phyloP scores from a whole-genome alignment of 2,329 filamentous ascomycete genomes.

The Calcarisporium arbuscula region DNA sequence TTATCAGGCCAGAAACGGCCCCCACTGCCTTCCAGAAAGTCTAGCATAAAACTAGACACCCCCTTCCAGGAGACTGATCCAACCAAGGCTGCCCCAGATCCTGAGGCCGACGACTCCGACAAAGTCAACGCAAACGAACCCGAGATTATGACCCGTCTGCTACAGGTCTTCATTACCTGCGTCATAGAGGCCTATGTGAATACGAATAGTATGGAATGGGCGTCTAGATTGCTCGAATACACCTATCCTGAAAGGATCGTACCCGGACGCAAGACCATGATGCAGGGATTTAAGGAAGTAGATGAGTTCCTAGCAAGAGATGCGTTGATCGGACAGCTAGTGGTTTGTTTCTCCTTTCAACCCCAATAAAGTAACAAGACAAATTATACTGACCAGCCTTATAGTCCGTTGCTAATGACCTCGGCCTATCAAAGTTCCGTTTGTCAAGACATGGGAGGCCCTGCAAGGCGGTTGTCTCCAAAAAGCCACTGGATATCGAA shows the following conservation, averaged over 20 bases:
- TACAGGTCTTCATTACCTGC: slow-evolving; percentile 74
- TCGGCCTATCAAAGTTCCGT: slow-evolving; percentile 45
- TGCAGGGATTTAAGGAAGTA: slow-evolving; percentile 59
- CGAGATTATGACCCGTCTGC: slow-evolving; percentile 54
- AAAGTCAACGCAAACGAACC: slow-evolving; percentile 46
- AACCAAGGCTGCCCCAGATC: slow-evolving; percentile 54
- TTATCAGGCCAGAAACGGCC: slow-evolving; percentile 63
- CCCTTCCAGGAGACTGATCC: slow-evolving; percentile 47
- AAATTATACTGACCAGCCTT: too few relatives aligned
- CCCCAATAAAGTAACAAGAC: not conserved
- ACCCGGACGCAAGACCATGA: slow-evolving; percentile 53
- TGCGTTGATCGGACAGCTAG: slow-evolving; percentile 64
- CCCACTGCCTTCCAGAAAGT: slow-evolving; percentile 51
- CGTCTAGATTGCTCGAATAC: slow-evolving; percentile 60
- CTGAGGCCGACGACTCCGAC: slow-evolving; percentile 41
- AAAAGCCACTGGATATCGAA: slow-evolving; percentile 39
- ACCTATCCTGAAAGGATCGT: slow-evolving; percentile 59
- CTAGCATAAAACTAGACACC: slow-evolving; percentile 49
- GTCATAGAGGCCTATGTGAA: slow-evolving; percentile 69
- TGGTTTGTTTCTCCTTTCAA: slow-evolving; percentile 31
- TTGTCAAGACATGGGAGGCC: slow-evolving; percentile 39
- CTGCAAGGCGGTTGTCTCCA: slow-evolving; percentile 32
- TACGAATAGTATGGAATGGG: slow-evolving; percentile 53
- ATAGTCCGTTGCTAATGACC: slow-evolving; percentile 56
- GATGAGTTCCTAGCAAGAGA: slow-evolving; percentile 55